Evolutionary conservation across 2,329 filamentous ascomycete species (phyloP), one percentile per base, ranked within the genome.

Genomic region (Emergomyces africanus): DNA sequence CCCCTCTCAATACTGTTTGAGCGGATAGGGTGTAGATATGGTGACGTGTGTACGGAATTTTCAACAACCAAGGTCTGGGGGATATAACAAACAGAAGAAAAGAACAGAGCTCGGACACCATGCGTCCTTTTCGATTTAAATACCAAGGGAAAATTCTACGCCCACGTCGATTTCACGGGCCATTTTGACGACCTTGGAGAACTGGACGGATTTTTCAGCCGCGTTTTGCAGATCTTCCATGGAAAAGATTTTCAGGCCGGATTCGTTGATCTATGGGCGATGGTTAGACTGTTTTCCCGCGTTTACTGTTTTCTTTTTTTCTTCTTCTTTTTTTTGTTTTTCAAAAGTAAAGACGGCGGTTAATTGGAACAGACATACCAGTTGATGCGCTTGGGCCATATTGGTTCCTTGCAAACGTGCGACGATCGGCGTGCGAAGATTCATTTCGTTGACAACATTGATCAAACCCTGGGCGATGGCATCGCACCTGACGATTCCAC

Each of bases 101-200:
- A 46, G 20, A 25, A 46, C 42, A 30, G 39, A 57, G n/a, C n/a
- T 54, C 51, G 35, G 51, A 54, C 20, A 46, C 33, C 53, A 42
- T 39, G 56, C n/a, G 30, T n/a, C 28, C 28, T 35, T 20, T 37
- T 53, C 2, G 18, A 25, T 50, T 77, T 89, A 97, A 80, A 96
- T 96, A 79, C 90, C 92, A 72, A 96, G 83, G 68, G 85, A 88
- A 78, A 95, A 96, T 79, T 95, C 89, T 69, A 97, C 92, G 69
- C 91, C 92, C 66, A 97, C 92, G 71, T 97, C 94, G 71, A 96
- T 96, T 69, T 96, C 91, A 70, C 92, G 88, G 69, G 94, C 89
- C 86, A 96, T 88, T 86, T 97, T 97, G 70, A 99, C 94, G 67
- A 99, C 89, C 84, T 96, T 97, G 70, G 90, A 96, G 77, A 99